Percentiles rank a stretch among this genome's conserved stretches.
phyloP scores from a whole-genome alignment of 192 early-diverging fungal species.

The Coemansia sp. region DNA sequence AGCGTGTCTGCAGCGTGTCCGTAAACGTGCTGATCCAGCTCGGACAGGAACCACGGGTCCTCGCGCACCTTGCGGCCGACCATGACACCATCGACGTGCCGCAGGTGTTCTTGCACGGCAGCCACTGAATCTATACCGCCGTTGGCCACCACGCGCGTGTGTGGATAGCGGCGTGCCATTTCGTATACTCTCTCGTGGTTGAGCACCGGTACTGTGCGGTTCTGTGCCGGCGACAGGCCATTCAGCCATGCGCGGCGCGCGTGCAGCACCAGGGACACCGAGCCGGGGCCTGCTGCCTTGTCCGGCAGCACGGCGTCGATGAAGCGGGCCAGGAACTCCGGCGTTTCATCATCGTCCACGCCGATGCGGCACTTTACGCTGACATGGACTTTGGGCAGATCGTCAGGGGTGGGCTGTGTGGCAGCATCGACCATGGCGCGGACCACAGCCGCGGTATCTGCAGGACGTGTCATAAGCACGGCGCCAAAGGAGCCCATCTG shows the following conservation, averaged over 20 bases:
- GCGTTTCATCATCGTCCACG: conserved; percentile 64
- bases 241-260: conserved; percentile 66
- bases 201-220: conserved; percentile 61
- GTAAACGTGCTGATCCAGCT: conserved; percentile 51
- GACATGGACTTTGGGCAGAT: conserved; percentile 36
- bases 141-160: conserved; percentile 59
- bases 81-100: conserved; percentile 62
- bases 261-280: conserved; percentile 59
- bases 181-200: conserved; percentile 59
- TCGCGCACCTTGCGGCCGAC: conserved; percentile 67
- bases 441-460: conserved; percentile 54
- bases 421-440: conserved; percentile 52
- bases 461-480: conserved; percentile 66
- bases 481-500: conserved; percentile 66
- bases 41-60: conserved; percentile 62
- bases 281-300: not conserved
- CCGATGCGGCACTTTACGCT: conserved; percentile 77
- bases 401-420: conserved; percentile 1
- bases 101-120: conserved; percentile 48
- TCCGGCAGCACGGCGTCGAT: conserved; percentile 19
- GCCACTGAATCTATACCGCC: conserved; percentile 61
- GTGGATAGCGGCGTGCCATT: conserved; percentile 54
- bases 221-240: conserved; percentile 64
- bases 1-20: conserved; percentile 3
- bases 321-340: conserved; percentile 54